Percentiles rank a stretch among this genome's conserved stretches.
phyloP scores from a whole-genome alignment of 768 basidiomycete species.

The Fibroporia radiculosa region DNA sequence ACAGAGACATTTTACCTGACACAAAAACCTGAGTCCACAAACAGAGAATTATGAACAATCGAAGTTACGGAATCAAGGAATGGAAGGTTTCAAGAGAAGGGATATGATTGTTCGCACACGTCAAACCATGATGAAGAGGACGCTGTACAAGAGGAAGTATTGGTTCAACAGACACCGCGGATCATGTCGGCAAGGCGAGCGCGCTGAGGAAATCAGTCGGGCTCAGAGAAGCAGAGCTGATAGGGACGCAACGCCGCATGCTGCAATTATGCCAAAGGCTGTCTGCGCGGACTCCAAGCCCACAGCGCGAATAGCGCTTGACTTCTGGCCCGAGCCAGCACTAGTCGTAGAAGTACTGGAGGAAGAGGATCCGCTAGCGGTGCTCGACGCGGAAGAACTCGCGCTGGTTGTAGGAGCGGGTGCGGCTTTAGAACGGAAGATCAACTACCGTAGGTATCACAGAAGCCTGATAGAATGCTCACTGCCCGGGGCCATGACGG shows the following conservation, averaged over 20 bases:
- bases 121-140: not conserved
- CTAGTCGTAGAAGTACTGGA: slow-evolving; percentile 10
- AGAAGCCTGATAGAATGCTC: slow-evolving; percentile 8
- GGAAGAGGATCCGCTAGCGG: slow-evolving; percentile 2
- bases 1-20: not conserved
- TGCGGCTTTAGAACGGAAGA: slow-evolving; percentile 12
- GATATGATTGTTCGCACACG: not conserved
- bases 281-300: slow-evolving; percentile 5
- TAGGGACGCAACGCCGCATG: slow-evolving; percentile 17
- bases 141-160: not conserved
- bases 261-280: slow-evolving; percentile 14
- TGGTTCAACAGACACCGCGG: too few relatives aligned
- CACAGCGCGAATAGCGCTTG: slow-evolving; percentile 7
- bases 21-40: not conserved
- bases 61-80: not conserved
- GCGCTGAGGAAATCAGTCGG: not conserved
- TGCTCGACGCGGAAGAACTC: slow-evolving; percentile 6
- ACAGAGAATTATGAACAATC: not conserved
- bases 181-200: not conserved
- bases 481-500: slow-evolving; percentile 31
- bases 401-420: slow-evolving; percentile 12
- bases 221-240: slow-evolving; percentile 14
- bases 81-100: not conserved
- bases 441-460: slow-evolving; percentile 5
- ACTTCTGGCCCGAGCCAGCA: slow-evolving; percentile 3